These are phyloP conservation scores for Marasmius tenuissimus DNA, from an alignment of 1,284 basidiomycete genomes.

Conservation along the genomic window DNA sequence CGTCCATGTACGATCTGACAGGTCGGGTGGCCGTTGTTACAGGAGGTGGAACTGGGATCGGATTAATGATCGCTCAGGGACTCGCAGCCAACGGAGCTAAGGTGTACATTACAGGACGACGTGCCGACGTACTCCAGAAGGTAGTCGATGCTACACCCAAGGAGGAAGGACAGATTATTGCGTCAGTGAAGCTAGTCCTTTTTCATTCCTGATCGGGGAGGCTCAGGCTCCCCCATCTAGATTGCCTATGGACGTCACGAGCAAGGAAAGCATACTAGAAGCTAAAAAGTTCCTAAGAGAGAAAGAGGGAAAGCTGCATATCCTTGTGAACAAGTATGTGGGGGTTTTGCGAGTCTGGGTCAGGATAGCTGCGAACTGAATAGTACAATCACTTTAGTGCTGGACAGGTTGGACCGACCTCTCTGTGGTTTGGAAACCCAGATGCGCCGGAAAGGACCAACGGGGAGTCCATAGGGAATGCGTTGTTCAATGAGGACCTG, in stretches of 20 bases:
- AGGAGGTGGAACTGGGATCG: conserved; percentile 81
- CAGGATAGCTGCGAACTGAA: neutral
- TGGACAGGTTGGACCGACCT: conserved; percentile 65
- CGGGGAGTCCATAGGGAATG: conserved; percentile 59
- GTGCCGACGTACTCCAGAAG: conserved; percentile 62
- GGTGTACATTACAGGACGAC: conserved; percentile 77
- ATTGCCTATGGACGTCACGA: conserved; percentile 67
- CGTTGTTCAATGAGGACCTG: conserved; percentile 68
- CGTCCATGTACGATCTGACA: conserved; percentile 56
- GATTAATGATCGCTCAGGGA: conserved; percentile 72
- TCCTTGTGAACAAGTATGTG: conserved; percentile 78
- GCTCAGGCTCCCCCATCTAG: conserved; percentile 33
- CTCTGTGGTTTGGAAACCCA: conserved; percentile 56
- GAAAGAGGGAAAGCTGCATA: conserved; percentile 70
- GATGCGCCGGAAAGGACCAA: conserved; percentile 57
- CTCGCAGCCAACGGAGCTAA: conserved; percentile 78
- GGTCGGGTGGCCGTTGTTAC: conserved; percentile 73
- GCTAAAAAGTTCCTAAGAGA: conserved; percentile 54
- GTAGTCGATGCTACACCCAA: conserved; percentile 47
- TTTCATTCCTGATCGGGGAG: neutral
- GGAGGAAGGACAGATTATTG: conserved; percentile 48
- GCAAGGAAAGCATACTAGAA: conserved; percentile 62
- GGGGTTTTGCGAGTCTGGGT: neutral
- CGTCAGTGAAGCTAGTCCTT: conserved; percentile 43
- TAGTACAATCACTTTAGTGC: conserved; percentile 44